Conservation (phyloP, 495 filamentous ascomycete species). For the Aspergillus bertholletiae region DNA sequence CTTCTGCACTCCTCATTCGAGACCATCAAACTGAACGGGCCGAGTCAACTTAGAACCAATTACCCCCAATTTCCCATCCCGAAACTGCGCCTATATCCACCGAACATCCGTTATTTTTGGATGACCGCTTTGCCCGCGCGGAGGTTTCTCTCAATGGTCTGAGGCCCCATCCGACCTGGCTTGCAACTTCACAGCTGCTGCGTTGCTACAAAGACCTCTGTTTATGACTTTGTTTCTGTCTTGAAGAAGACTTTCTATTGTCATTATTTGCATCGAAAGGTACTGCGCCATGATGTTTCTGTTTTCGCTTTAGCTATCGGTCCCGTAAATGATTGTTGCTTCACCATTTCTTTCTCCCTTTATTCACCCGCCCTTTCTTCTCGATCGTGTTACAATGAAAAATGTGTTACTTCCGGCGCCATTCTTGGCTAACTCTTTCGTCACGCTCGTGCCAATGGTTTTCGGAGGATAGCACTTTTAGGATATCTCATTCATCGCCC, state of each 20-base stretch:
- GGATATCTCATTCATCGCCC: slow-evolving; percentile 8
- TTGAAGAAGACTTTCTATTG: background rate
- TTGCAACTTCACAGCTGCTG: background rate
- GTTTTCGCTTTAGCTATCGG: background rate
- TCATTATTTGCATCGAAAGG: slow-evolving; percentile 8
- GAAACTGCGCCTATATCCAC: background rate
- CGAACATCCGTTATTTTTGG: background rate
- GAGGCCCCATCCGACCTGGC: background rate
- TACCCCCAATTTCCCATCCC: background rate
- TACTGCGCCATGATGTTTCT: slow-evolving; percentile 7
- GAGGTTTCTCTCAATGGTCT: background rate
- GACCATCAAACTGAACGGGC: background rate
- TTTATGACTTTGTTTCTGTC: background rate
- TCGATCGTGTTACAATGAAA: slow-evolving; percentile 4
- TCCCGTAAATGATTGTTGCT: slow-evolving; percentile 5
- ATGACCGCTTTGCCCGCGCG: background rate
- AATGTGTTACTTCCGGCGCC: background rate
- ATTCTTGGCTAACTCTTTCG: slow-evolving; percentile 19
- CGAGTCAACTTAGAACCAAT: background rate
- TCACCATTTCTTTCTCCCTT: slow-evolving; percentile 6
- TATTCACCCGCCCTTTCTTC: slow-evolving; percentile 3
- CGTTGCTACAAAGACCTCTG: background rate
- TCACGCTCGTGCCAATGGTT: slow-evolving; percentile 19
- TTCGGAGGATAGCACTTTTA: slow-evolving; percentile 14
- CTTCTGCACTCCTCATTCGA: background rate